Percentiles rank a stretch among this genome's conserved stretches.
phyloP scores from a whole-genome alignment of 208 protist genomes.

The Trichomonas gallinae region DNA sequence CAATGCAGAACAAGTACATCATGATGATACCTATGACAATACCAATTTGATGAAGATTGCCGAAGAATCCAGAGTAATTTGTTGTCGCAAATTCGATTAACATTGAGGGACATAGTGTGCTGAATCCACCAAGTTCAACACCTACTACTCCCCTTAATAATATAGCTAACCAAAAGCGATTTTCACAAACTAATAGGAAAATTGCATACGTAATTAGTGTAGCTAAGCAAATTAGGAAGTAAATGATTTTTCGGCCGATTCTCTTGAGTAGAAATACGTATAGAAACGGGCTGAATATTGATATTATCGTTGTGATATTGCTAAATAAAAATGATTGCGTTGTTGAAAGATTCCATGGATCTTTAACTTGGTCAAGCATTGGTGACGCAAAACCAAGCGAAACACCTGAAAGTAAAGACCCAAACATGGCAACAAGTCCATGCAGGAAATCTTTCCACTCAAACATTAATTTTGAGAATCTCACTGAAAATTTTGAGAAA shows the following conservation, averaged over 20 bases:
- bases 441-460: not conserved
- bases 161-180: not conserved
- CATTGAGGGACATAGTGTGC: not conserved
- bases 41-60: not conserved
- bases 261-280: not conserved
- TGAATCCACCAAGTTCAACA: not conserved
- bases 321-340: not conserved
- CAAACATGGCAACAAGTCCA: not conserved
- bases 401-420: not conserved
- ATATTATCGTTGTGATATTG: not conserved
- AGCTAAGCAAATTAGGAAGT: too few species aligned
- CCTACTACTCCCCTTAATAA: not conserved
- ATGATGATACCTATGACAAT: not conserved
- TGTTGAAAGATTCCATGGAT: not conserved
- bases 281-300: not conserved
- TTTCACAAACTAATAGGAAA: not conserved
- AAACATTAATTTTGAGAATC: too few species aligned
- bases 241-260: too few species aligned
- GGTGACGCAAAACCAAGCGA: not conserved
- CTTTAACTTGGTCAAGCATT: not conserved
- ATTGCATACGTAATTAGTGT: too few species aligned
- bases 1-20: not conserved
- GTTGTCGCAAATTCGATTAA: not conserved
- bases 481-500: too few species aligned
- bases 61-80: not conserved